phyloP scores from a whole-genome alignment of 1,284 basidiomycete genomes.

The Trametes polyzona region DNA sequence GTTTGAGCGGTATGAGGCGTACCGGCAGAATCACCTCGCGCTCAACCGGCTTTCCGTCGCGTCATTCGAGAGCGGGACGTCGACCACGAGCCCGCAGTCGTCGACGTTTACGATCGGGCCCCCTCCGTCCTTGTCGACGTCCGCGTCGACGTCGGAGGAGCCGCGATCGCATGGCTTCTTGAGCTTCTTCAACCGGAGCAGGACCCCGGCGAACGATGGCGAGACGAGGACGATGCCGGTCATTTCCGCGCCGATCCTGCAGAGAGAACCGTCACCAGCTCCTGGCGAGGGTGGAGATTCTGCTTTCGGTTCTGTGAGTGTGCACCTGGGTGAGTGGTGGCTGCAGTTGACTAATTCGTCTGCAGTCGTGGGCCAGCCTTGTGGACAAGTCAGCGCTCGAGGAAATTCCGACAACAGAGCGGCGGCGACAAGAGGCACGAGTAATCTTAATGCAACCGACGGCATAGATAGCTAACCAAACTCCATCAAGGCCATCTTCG shows the following conservation, averaged over 20 bases:
- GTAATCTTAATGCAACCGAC: too few relatives aligned
- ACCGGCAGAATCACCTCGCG: conserved; percentile 55
- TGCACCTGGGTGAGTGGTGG: not conserved
- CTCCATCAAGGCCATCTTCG: conserved; percentile 74
- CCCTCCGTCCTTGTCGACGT: too few relatives aligned
- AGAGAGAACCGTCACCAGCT: conserved; percentile 27
- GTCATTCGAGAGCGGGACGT: conserved; percentile 49
- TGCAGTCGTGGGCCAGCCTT: conserved; percentile 89
- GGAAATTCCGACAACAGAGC: conserved; percentile 75
- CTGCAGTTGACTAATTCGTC: not conserved
- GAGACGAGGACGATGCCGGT: conserved; percentile 43
- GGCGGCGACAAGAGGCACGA: conserved; percentile 84
- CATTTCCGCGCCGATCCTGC: conserved; percentile 64
- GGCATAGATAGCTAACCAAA: not conserved
- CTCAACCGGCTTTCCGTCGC: conserved; percentile 62
- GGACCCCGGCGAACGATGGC: conserved; percentile 45
- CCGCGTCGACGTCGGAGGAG: conserved; percentile 37
- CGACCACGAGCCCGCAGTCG: conserved; percentile 35
- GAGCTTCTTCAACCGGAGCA: conserved; percentile 59
- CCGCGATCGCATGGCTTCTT: conserved; percentile 45
- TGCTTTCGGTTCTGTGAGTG: conserved; percentile 71
- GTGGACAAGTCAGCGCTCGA: conserved; percentile 83
- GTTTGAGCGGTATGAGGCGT: conserved; percentile 87
- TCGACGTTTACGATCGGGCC: conserved; percentile 25
- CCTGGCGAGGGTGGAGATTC: conserved; percentile 22